phyloP scores from a whole-genome alignment of 768 basidiomycete species.

The Leccinum fibrillosum region DNA sequence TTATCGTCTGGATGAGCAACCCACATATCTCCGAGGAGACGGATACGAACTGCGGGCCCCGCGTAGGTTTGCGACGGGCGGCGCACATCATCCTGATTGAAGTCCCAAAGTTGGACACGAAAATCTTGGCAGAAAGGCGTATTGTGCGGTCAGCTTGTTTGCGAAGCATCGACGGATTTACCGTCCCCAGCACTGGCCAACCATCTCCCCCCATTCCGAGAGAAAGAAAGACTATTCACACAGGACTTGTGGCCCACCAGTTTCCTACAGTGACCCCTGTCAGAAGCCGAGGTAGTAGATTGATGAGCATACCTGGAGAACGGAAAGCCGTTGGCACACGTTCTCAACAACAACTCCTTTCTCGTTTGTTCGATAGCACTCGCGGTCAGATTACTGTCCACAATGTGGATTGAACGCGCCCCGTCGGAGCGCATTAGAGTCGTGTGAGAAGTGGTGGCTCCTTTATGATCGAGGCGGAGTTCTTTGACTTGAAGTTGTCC shows the following conservation, averaged over 20 bases:
- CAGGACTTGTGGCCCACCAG: conserved; percentile 54
- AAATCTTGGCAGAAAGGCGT: conserved; percentile 40
- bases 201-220: conserved; percentile 57
- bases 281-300: not conserved
- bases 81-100: conserved; percentile 54
- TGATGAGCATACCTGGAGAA: conserved; percentile 31
- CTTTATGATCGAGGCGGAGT: conserved; percentile 4
- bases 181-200: conserved; percentile 71
- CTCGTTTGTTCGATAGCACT: conserved; percentile 22
- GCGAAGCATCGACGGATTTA: conserved; percentile 30
- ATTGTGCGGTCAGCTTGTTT: conserved; percentile 10
- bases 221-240: conserved; percentile 62
- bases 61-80: conserved; percentile 39
- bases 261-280: conserved; percentile 21
- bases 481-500: not conserved
- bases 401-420: conserved; percentile 14
- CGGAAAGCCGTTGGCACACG: conserved; percentile 29
- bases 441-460: not conserved
- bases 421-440: conserved; percentile 11
- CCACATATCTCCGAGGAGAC: conserved; percentile 27
- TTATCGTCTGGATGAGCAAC: conserved; percentile 15
- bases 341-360: conserved; percentile 16
- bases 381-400: conserved; percentile 21
- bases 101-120: conserved; percentile 60
- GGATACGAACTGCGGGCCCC: conserved; percentile 40